phyloP scores from a whole-genome alignment of 164 flowering plant species.

The Magnolia officinalis region DNA sequence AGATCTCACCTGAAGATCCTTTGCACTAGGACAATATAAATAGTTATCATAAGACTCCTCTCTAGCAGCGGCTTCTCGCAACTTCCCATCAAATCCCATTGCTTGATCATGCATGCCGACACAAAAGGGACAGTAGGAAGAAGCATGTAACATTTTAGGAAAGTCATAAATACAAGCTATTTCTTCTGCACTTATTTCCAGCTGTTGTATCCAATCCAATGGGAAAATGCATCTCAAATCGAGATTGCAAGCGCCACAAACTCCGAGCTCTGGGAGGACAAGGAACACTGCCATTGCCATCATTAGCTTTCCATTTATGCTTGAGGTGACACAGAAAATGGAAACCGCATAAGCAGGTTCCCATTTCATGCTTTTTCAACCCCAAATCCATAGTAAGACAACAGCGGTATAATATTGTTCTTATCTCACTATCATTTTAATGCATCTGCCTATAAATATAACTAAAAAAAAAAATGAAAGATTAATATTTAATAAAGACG shows the following conservation, averaged over 20 bases:
- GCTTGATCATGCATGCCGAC: too few species aligned
- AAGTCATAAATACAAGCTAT: too few species aligned
- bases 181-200: conserved; percentile 60
- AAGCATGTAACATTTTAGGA: too few species aligned
- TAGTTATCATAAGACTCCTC: too few species aligned
- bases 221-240: conserved; percentile 56
- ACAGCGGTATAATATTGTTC: neutral
- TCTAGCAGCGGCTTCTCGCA: too few species aligned
- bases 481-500: too few species aligned
- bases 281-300: conserved; percentile 30
- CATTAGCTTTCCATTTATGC: conserved; percentile 22
- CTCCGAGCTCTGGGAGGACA: conserved; percentile 66
- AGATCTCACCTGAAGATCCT: too few species aligned
- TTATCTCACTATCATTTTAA: neutral
- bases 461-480: too few species aligned
- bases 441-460: too few species aligned
- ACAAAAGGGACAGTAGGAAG: too few species aligned
- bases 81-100: too few species aligned
- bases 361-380: neutral
- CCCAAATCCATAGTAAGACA: neutral
- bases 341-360: neutral
- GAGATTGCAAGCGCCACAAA: conserved; percentile 55
- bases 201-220: conserved; percentile 44
- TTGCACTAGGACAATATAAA: too few species aligned
- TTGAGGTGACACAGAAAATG: neutral